Conservation (phyloP, 352 stramenopile genomes). For the Phytopythium litorale region DNA sequence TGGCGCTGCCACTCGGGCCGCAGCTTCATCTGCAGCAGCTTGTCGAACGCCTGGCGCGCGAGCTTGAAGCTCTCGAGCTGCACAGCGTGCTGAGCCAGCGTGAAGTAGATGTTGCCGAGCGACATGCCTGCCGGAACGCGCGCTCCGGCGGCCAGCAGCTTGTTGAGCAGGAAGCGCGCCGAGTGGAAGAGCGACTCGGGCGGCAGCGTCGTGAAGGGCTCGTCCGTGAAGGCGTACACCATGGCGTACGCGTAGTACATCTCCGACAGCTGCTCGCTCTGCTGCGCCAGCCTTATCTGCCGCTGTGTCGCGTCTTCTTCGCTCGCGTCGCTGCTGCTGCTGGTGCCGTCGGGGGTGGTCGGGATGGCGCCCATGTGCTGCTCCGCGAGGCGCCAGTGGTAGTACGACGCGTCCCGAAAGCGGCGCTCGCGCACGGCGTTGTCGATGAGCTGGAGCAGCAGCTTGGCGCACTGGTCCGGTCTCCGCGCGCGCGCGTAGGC, state of each 20-base stretch:
- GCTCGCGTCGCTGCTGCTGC: not conserved
- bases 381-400: conserved; percentile 90
- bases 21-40: conserved; percentile 88
- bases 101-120: conserved; percentile 91
- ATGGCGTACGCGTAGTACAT: conserved; percentile 93
- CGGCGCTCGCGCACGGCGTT: conserved; percentile 85
- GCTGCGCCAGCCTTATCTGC: conserved; percentile 30
- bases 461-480: conserved; percentile 73
- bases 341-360: not conserved
- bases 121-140: conserved; percentile 82
- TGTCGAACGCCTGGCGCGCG: conserved; percentile 91
- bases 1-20: conserved; percentile 78
- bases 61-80: conserved; percentile 92
- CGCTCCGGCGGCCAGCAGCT: conserved; percentile 28
- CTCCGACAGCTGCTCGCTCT: conserved; percentile 81
- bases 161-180: conserved; percentile 92
- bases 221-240: conserved; percentile 92
- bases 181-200: conserved; percentile 92
- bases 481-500: conserved; percentile 83
- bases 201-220: conserved; percentile 92
- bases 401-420: conserved; percentile 91
- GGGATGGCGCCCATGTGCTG: conserved; percentile 59
- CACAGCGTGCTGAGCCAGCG: conserved; percentile 90
- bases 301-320: conserved; percentile 25
- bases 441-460: conserved; percentile 88